A percentile compares a stretch with the other conserved stretches of the same genome.
These are phyloP conservation scores for Wickerhamomyces sp. DNA, from an alignment of 1,139 yeast species.

Conservation along the genomic window DNA sequence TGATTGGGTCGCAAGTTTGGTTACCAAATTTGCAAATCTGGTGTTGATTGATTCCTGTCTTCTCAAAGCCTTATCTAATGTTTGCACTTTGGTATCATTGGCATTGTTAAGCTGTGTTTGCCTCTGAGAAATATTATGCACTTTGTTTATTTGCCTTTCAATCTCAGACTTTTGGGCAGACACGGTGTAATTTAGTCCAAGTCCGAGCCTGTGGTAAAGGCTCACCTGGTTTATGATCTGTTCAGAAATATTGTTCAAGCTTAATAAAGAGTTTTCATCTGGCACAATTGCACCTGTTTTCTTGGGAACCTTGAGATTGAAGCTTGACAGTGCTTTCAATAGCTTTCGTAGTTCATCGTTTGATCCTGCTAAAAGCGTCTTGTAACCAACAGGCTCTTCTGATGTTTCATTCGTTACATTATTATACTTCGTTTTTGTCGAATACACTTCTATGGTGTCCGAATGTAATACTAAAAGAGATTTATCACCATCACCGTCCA, in stretches of 20 bases:
- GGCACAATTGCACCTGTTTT: conserved; percentile 23
- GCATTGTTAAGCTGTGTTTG: conserved; percentile 4
- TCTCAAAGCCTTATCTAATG: conserved; percentile 12
- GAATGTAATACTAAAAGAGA: neutral
- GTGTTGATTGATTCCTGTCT: conserved; percentile 30
- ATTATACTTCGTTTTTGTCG: neutral
- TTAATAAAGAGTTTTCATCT: conserved; percentile 22
- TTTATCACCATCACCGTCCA: neutral
- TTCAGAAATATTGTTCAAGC: conserved; percentile 23
- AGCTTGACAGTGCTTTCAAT: conserved; percentile 1
- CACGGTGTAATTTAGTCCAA: conserved; percentile 15
- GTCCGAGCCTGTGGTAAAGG: conserved; percentile 26
- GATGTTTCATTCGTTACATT: conserved; percentile 9
- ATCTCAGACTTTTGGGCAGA: conserved; percentile 20
- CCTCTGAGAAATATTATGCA: conserved; percentile 17
- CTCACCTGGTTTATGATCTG: conserved; percentile 22
- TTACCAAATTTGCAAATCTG: conserved; percentile 28
- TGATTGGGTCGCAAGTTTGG: conserved; percentile 21
- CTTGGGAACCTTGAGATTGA: conserved; percentile 14
- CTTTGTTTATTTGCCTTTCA: conserved; percentile 31
- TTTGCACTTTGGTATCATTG: conserved; percentile 6
- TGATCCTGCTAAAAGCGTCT: conserved; percentile 1
- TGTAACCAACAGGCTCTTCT: neutral
- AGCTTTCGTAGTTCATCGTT: conserved; percentile 10
- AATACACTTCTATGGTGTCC: neutral